Percentiles rank a stretch among this genome's conserved stretches.
These are phyloP conservation scores for Pseudogymnoascus sp. DNA, from an alignment of 2,329 filamentous ascomycete species.

Conservation along the genomic window DNA sequence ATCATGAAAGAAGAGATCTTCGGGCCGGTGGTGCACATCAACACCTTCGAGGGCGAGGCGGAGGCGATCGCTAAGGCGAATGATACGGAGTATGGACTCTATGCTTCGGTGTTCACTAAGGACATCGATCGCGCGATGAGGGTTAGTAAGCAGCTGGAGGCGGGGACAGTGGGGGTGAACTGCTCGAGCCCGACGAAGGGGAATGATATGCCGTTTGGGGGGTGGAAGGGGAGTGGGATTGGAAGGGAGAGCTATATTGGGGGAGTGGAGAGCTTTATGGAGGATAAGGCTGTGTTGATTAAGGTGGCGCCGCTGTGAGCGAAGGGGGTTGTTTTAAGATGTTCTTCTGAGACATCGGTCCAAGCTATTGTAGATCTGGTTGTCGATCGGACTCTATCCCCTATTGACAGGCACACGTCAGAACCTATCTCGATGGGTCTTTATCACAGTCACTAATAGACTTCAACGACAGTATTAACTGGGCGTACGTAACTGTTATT, in stretches of 20 bases:
- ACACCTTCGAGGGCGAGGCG: constrained; percentile 48
- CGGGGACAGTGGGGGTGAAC: constrained; percentile 39
- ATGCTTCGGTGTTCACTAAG: constrained; percentile 53
- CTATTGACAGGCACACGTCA: neutral
- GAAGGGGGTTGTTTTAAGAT: neutral
- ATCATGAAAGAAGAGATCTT: constrained; percentile 49
- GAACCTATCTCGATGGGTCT: neutral
- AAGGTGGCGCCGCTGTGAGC: constrained; percentile 17
- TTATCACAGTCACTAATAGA: neutral
- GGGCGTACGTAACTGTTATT: neutral
- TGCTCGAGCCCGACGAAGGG: constrained; percentile 20
- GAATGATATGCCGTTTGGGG: constrained; percentile 25
- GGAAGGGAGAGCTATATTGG: constrained; percentile 22
- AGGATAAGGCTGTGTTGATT: constrained; percentile 24
- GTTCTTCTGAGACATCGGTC: neutral
- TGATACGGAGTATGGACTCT: constrained; percentile 58
- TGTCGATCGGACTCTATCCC: neutral
- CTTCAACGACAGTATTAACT: neutral
- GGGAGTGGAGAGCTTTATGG: constrained; percentile 24
- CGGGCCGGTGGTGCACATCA: constrained; percentile 52
- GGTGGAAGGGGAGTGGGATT: constrained; percentile 24
- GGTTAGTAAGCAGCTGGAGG: constrained; percentile 44
- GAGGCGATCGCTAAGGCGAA: constrained; percentile 56
- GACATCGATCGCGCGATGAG: constrained; percentile 44
- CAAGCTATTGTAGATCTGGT: neutral